These are phyloP conservation scores for Scedosporium apiospermum DNA, from an alignment of 2,329 filamentous ascomycete genomes.

Conservation along the genomic window DNA sequence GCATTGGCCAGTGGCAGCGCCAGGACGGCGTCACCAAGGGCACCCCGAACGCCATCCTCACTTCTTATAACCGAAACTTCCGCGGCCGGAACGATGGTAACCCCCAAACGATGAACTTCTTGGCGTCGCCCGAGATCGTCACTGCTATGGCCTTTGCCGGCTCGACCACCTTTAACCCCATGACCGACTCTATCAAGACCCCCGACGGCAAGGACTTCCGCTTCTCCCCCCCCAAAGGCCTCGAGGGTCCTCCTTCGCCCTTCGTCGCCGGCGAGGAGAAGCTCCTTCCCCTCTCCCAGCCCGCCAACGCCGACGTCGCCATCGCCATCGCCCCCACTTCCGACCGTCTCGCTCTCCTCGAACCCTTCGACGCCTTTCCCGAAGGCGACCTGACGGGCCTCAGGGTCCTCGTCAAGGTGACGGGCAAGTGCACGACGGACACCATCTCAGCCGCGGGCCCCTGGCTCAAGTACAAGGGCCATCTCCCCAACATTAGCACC, in stretches of 20 bases:
- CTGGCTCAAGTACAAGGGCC: constrained; percentile 99
- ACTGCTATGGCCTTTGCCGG: constrained; percentile 94
- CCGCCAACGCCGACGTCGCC: constrained; percentile 59
- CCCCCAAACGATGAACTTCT: constrained; percentile 95
- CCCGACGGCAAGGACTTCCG: constrained; percentile 74
- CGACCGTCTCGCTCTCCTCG: constrained; percentile 78
- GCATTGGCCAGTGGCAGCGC: constrained; percentile 91
- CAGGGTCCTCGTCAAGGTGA: constrained; percentile 87
- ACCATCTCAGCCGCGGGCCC: constrained; percentile 95
- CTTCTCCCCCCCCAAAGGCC: constrained; percentile 71
- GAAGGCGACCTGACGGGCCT: constrained; percentile 63
- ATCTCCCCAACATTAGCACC: constrained; percentile 92
- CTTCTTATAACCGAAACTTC: constrained; percentile 98
- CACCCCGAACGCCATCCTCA: constrained; percentile 86
- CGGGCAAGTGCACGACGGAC: constrained; percentile 97
- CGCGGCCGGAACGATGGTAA: constrained; percentile 95
- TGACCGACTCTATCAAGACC: constrained; percentile 76
- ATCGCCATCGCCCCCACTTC: constrained; percentile 82
- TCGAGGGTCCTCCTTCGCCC: constrained; percentile 48
- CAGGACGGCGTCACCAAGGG: constrained; percentile 79
- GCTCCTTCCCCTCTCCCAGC: constrained; percentile 63
- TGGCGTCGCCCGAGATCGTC: constrained; percentile 92
- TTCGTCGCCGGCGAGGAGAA: constrained; percentile 71
- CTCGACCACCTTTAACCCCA: constrained; percentile 88
- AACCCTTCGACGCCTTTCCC: constrained; percentile 84